phyloP scores from a whole-genome alignment of 2,329 filamentous ascomycete species.

The Cladosporium velox region DNA sequence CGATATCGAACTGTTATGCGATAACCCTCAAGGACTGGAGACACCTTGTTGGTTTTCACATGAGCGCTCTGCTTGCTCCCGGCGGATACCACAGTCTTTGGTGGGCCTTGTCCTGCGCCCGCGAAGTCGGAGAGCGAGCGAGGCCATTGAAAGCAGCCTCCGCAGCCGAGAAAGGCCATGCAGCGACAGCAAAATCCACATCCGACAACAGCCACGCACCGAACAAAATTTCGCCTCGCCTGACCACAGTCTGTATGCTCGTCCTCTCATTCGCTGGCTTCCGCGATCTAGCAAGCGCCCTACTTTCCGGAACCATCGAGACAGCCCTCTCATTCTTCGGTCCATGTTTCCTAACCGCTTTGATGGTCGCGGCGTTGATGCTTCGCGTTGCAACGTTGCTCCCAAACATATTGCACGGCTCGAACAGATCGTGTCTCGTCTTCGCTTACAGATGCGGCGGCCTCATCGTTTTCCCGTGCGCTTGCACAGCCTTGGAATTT shows the following conservation, averaged over 20 bases:
- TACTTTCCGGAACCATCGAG: background rate
- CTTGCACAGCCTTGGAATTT: background rate
- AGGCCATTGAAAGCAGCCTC: background rate
- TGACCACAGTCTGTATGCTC: background rate
- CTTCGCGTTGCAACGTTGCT: background rate
- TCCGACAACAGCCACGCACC: background rate
- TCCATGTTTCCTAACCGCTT: background rate
- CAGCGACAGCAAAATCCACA: background rate
- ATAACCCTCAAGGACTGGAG: background rate
- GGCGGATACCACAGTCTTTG: background rate
- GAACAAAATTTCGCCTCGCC: no score
- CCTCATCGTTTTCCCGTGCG: background rate
- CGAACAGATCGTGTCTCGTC: background rate
- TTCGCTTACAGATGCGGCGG: background rate
- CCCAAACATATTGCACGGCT: background rate
- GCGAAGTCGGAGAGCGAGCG: background rate
- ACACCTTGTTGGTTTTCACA: background rate
- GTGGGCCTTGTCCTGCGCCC: no score
- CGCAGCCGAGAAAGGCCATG: background rate
- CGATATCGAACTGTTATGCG: background rate
- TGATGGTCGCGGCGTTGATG: background rate
- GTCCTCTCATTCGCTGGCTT: background rate
- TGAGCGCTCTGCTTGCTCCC: background rate
- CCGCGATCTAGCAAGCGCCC: background rate
- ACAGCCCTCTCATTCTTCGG: background rate